Conservation (phyloP, 2,329 filamentous ascomycete species). For the Aspergillus aculeatinus region DNA sequence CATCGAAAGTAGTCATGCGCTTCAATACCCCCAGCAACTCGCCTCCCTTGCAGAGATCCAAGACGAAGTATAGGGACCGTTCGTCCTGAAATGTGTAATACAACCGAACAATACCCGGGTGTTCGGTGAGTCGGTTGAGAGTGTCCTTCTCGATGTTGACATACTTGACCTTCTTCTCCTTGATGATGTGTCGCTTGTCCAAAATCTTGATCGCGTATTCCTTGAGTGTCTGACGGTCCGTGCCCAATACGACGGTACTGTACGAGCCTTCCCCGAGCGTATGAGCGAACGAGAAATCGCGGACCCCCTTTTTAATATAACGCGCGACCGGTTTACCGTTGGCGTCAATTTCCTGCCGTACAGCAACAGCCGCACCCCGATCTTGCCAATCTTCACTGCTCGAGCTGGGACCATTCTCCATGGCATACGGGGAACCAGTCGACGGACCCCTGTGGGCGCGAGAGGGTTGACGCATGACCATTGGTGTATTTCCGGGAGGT, state of each 20-base stretch:
- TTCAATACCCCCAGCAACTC: slow-evolving; percentile 91
- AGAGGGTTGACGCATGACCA: slow-evolving; percentile 75
- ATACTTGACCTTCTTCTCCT: slow-evolving; percentile 99
- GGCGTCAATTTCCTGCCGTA: slow-evolving; percentile 79
- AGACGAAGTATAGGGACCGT: slow-evolving; percentile 90
- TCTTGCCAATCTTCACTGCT: slow-evolving; percentile 96
- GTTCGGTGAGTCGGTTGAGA: slow-evolving; percentile 89
- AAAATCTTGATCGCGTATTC: slow-evolving; percentile 98
- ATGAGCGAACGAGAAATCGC: slow-evolving; percentile 91
- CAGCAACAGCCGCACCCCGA: slow-evolving; percentile 80
- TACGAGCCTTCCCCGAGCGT: slow-evolving; percentile 95
- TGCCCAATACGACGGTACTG: slow-evolving; percentile 90
- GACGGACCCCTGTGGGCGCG: slow-evolving; percentile 59
- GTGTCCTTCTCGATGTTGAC: slow-evolving; percentile 99
- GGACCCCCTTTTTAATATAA: slow-evolving; percentile 92
- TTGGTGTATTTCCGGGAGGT: slow-evolving; percentile 57
- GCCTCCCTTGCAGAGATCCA: slow-evolving; percentile 88
- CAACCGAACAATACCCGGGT: slow-evolving; percentile 90
- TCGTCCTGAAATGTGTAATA: slow-evolving; percentile 99
- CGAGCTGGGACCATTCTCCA: slow-evolving; percentile 58
- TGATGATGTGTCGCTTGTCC: slow-evolving; percentile 98
- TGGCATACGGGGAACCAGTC: slow-evolving; percentile 50
- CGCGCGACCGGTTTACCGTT: slow-evolving; percentile 78
- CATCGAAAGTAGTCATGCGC: slow-evolving; percentile 89
- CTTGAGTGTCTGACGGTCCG: slow-evolving; percentile 87